Conservation (phyloP, 257 asterid genomes). For the Eustoma russellianum region DNA sequence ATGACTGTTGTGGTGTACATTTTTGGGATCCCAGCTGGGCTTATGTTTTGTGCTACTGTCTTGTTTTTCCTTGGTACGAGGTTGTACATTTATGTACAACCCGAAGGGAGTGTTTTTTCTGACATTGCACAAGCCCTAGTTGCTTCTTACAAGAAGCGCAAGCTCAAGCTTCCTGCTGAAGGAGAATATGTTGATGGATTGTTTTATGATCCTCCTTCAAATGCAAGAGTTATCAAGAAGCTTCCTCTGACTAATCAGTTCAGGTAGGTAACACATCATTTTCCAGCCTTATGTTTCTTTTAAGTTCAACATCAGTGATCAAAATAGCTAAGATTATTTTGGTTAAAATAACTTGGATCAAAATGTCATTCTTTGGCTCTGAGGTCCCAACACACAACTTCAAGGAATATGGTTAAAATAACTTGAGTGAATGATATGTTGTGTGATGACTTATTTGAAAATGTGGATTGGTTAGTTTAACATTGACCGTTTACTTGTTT, state of each 20-base stretch:
- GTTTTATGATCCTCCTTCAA: slow-evolving; percentile 45
- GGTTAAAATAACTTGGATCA: too few species aligned
- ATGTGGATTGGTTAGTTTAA: too few species aligned
- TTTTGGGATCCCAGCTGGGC: slow-evolving; percentile 45
- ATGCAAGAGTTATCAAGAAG: slow-evolving; percentile 24
- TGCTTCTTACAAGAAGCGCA: slow-evolving; percentile 51
- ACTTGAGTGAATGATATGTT: too few species aligned
- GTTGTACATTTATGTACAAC: slow-evolving; percentile 48
- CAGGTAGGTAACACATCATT: slow-evolving; percentile 23
- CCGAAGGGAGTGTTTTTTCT: slow-evolving; percentile 65
- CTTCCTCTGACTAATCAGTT: slow-evolving; percentile 37
- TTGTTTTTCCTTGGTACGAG: slow-evolving; percentile 50
- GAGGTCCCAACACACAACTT: too few species aligned
- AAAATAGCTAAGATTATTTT: too few species aligned
- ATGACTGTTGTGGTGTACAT: slow-evolving; percentile 72
- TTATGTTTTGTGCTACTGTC: slow-evolving; percentile 42
- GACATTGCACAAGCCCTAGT: slow-evolving; percentile 40
- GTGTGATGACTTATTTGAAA: too few species aligned
- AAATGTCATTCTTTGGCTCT: too few species aligned
- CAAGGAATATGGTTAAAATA: too few species aligned
- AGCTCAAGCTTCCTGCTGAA: slow-evolving; percentile 19
- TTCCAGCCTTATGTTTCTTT: too few species aligned
- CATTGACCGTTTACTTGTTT: too few species aligned
- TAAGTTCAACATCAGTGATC: too few species aligned
- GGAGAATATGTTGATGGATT: slow-evolving; percentile 2